Evolutionary conservation across 345 rosid genomes (phyloP), one percentile per base, ranked within the genome.

Genomic region (Draba incana): DNA sequence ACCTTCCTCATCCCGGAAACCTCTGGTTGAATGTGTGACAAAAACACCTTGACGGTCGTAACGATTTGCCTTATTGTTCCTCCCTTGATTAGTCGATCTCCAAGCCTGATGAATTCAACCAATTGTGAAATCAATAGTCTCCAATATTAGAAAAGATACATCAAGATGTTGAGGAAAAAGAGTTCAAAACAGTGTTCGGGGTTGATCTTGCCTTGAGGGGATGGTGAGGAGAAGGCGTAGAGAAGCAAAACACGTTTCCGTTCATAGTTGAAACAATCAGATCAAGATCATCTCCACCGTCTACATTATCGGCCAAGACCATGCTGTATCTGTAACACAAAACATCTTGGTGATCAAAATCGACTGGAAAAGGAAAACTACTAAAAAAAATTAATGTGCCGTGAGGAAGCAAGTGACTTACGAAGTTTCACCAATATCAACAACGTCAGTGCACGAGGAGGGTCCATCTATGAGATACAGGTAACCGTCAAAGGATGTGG

Each of bases 281-380:
- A 84, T 95, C 98, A 62, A 95, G 98, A 82, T 95, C 99, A 80
- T 92, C 99, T 57, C 99, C 98, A 67, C 99, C 99, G 49, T 94
- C 99, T 48, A 94, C 93, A 79, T 95, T 95, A 76, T 95, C 99
- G 42, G 99, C 98, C 77, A 95, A 76, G 76, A 89, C 99, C 92
- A 84, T 92, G 84, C 92, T 89, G 77, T 95, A 95, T 75, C 99
- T 95, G 89, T 60, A 55, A 60, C 14, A 13, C 57, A 31, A 75
- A 14, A 76, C 42, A 48, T 43, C 67, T 7, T 43, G 38, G 42
- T 72, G 6, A 46, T 68, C 57, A 44, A 25, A 59, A 25, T 66
- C 57, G 43, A 25, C 46, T 16, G 16, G 16, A 60, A 60, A 62
- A 61, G 37, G 33, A 39, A 59, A 35, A 38, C 24, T 64, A 49